Evolutionary conservation across 2,329 filamentous ascomycete species (phyloP).

Genomic region (Exophiala phaeomuriformis): DNA sequence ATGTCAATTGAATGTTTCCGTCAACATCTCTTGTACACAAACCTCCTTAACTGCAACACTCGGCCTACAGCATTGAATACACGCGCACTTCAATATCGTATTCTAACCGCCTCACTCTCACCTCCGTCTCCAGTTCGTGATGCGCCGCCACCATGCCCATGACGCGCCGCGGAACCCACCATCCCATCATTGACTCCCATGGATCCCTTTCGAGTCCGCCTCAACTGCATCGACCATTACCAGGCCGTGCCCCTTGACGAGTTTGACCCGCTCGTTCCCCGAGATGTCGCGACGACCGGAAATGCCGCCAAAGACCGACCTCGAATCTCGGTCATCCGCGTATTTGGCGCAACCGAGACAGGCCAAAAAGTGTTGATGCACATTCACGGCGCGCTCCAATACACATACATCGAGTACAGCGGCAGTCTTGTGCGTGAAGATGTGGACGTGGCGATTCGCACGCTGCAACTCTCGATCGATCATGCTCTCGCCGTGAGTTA

Average conservation of each 20-base stretch:
- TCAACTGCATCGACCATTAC: constrained; percentile 96
- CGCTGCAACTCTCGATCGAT: constrained; percentile 79
- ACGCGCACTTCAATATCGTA: too few species aligned
- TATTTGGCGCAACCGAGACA: constrained; percentile 88
- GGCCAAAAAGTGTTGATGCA: constrained; percentile 95
- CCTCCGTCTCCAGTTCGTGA: not conserved
- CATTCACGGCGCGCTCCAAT: constrained; percentile 91
- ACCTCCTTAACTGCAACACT: too few species aligned
- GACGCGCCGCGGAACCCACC: constrained; percentile 11
- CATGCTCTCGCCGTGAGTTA: constrained; percentile 82
- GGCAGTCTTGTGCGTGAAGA: constrained; percentile 60
- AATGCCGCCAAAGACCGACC: constrained; percentile 51
- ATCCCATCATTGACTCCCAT: constrained; percentile 33
- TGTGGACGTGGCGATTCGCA: constrained; percentile 68
- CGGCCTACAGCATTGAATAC: too few species aligned
- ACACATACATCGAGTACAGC: constrained; percentile 82
- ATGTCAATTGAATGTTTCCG: too few species aligned
- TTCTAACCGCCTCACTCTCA: too few species aligned
- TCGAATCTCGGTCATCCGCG: constrained; percentile 75
- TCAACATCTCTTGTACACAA: too few species aligned
- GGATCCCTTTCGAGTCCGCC: constrained; percentile 78
- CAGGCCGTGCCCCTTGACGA: constrained; percentile 64
- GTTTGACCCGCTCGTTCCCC: constrained; percentile 72
- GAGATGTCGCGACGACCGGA: constrained; percentile 43
- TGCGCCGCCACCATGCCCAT: constrained; percentile 10